phyloP scores from a whole-genome alignment of 228 moss, liverwort and hornwort genomes.

The Sphagnum fallax region DNA sequence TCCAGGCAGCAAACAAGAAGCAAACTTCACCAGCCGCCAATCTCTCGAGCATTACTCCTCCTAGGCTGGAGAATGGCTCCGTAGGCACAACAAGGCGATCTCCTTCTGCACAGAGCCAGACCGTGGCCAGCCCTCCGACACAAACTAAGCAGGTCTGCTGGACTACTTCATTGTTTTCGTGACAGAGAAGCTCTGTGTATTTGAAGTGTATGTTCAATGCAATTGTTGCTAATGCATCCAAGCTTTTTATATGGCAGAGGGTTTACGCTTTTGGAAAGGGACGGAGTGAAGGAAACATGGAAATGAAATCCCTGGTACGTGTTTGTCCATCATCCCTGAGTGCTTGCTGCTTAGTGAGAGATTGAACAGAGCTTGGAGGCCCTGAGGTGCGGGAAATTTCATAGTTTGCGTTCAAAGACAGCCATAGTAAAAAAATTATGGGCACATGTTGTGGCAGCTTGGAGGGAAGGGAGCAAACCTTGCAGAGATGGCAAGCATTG shows the following conservation, averaged over 20 bases:
- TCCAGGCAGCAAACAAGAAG: no score
- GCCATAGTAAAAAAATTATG: neutral
- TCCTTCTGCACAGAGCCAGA: conserved; percentile 35
- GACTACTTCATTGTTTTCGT: neutral
- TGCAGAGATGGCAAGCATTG: conserved; percentile 94
- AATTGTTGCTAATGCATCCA: no score
- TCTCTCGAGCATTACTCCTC: no score
- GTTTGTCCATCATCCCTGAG: no score
- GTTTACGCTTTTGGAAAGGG: conserved; percentile 89
- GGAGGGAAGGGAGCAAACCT: conserved; percentile 95
- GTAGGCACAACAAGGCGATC: no score
- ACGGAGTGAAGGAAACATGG: conserved; percentile 76
- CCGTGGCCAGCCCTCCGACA: conserved; percentile 63
- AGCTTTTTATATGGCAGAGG: conserved; percentile 43
- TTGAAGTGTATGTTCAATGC: neutral
- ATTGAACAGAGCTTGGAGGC: no score
- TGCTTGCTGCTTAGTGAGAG: no score
- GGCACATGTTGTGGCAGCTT: conserved; percentile 36
- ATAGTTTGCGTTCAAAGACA: no score
- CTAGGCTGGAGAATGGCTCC: no score
- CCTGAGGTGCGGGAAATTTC: no score
- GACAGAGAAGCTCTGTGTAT: neutral
- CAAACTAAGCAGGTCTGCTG: conserved; percentile 53
- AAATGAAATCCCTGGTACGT: conserved; percentile 72
- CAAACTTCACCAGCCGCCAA: no score